These are phyloP conservation scores for Mycena vulgaris DNA, from an alignment of 768 basidiomycete genomes.

Conservation along the genomic window DNA sequence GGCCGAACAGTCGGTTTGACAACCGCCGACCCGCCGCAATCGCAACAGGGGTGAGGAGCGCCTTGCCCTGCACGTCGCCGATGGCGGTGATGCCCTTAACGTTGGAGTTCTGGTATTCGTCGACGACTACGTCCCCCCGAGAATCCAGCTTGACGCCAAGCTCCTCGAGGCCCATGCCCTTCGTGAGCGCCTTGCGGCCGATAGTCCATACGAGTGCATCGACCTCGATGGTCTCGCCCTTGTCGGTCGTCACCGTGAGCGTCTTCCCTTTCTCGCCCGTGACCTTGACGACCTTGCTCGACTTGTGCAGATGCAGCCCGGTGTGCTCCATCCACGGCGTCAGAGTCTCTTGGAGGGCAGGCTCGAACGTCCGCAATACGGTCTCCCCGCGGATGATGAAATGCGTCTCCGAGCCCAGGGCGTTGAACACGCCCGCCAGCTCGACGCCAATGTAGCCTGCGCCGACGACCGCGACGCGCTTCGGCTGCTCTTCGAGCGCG, in stretches of 20 bases:
- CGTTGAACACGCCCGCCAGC: constrained; percentile 93
- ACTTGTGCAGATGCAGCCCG: constrained; percentile 90
- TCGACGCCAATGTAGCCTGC: constrained; percentile 99
- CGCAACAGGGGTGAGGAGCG: constrained; percentile 94
- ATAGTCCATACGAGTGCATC: constrained; percentile 96
- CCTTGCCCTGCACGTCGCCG: constrained; percentile 95
- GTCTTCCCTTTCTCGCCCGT: constrained; percentile 81
- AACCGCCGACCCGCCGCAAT: constrained; percentile 95
- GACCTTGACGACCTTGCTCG: constrained; percentile 80
- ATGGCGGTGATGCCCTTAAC: constrained; percentile 84
- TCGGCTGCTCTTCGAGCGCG: constrained; percentile 90
- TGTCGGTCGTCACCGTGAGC: constrained; percentile 82
- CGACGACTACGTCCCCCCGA: constrained; percentile 89
- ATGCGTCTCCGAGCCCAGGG: constrained; percentile 93
- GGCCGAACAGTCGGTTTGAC: constrained; percentile 92
- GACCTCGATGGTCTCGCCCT: constrained; percentile 85
- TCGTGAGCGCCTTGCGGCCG: constrained; percentile 87
- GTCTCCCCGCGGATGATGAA: constrained; percentile 91
- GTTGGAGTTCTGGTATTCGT: constrained; percentile 91
- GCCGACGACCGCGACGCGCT: constrained; percentile 93
- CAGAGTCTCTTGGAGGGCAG: constrained; percentile 84
- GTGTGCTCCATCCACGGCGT: constrained; percentile 95
- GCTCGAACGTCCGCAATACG: constrained; percentile 95
- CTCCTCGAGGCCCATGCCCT: constrained; percentile 82
- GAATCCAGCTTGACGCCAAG: constrained; percentile 81